phyloP scores from a whole-genome alignment of 345 rosid genomes.

The Populus davidiana region DNA sequence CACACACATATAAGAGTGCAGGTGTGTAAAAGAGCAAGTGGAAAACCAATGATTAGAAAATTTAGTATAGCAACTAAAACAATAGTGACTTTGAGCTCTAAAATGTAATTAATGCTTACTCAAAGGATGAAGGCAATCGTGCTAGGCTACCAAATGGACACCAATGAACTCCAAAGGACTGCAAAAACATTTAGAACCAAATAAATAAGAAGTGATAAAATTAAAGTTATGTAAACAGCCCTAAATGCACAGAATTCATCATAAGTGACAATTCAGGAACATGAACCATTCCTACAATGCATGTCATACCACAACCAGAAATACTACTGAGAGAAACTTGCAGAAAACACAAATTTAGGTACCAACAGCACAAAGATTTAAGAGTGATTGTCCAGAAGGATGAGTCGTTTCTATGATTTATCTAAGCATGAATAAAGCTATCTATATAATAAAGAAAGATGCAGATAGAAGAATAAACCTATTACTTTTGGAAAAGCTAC shows the following conservation, averaged over 20 bases:
- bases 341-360: background rate
- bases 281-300: background rate
- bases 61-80: conserved; percentile 11
- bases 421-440: background rate
- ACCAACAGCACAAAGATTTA: background rate
- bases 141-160: conserved; percentile 87
- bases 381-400: no score
- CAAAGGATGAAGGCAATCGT: conserved; percentile 54
- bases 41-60: conserved; percentile 3
- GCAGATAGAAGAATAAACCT: background rate
- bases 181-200: conserved; percentile 34
- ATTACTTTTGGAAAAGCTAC: background rate
- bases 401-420: background rate
- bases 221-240: background rate
- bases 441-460: background rate
- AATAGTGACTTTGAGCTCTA: conserved; percentile 2
- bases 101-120: conserved; percentile 50
- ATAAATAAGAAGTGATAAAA: conserved; percentile 12
- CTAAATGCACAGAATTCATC: background rate
- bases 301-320: background rate
- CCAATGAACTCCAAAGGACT: conserved; percentile 95
- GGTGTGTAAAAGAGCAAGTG: background rate
- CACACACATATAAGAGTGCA: background rate
- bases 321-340: background rate
- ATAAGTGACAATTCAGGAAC: background rate